These are phyloP conservation scores for Aspergillus incahuasiensis DNA, from an alignment of 495 filamentous ascomycete species.

Conservation along the genomic window DNA sequence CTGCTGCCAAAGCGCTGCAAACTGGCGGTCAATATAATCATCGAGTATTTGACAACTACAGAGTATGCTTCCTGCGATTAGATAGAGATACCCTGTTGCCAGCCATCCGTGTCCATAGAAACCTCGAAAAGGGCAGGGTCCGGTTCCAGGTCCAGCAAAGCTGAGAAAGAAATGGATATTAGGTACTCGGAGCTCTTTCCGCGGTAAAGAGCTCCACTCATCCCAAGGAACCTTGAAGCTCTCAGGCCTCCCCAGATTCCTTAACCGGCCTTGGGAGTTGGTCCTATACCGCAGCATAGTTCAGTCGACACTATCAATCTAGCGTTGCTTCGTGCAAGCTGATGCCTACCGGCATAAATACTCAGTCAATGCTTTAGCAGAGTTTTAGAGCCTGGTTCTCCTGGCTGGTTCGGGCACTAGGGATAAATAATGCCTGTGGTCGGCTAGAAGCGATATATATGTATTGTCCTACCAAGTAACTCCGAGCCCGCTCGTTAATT, in stretches of 20 bases:
- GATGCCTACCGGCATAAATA: not conserved
- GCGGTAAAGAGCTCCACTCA: not conserved
- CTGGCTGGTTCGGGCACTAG: not conserved
- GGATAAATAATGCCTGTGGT: not conserved
- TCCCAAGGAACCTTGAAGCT: not conserved
- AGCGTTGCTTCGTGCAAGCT: not conserved
- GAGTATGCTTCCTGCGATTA: not conserved
- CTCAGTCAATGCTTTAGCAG: not conserved
- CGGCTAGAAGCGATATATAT: not conserved
- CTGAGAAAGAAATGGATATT: not conserved
- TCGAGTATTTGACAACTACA: not conserved
- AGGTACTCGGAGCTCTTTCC: not conserved
- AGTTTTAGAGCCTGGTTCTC: not conserved
- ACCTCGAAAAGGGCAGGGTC: not conserved
- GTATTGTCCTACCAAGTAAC: not conserved
- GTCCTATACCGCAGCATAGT: not conserved
- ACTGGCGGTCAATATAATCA: constrained; percentile 6
- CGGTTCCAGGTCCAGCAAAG: not conserved
- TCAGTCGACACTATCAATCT: not conserved
- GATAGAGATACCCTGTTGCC: too few species aligned
- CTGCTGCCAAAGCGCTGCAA: not conserved
- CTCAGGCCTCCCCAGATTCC: not conserved
- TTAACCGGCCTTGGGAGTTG: not conserved
- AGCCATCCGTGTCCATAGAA: not conserved
- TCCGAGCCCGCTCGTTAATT: not conserved